Evolutionary conservation across 2,329 filamentous ascomycete species (phyloP).

Genomic region (Ustulina deusta): DNA sequence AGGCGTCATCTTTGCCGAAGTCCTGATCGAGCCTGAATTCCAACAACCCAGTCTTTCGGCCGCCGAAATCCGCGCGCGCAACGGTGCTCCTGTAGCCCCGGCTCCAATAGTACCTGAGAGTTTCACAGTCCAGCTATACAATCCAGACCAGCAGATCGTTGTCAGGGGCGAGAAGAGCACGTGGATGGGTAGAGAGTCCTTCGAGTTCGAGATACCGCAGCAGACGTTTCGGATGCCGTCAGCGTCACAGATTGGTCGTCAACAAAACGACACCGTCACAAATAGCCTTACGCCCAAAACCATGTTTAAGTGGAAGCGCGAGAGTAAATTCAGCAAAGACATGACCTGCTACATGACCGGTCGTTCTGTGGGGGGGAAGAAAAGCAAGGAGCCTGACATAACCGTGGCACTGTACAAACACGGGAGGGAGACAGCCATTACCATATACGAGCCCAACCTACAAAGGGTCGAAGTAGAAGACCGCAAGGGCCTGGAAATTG

Average conservation of each 20-base stretch:
- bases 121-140: slow-evolving; percentile 91
- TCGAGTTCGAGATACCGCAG: slow-evolving; percentile 94
- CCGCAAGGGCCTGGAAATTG: slow-evolving; percentile 89
- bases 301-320: slow-evolving; percentile 89
- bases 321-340: slow-evolving; percentile 86
- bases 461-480: slow-evolving; percentile 93
- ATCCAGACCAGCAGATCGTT: slow-evolving; percentile 85
- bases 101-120: slow-evolving; percentile 80
- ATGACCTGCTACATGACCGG: slow-evolving; percentile 90
- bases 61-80: slow-evolving; percentile 81
- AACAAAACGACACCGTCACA: slow-evolving; percentile 68
- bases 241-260: slow-evolving; percentile 80
- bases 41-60: slow-evolving; percentile 83
- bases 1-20: slow-evolving; percentile 87
- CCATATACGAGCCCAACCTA: slow-evolving; percentile 93
- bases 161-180: slow-evolving; percentile 78
- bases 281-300: slow-evolving; percentile 75
- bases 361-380: slow-evolving; percentile 77
- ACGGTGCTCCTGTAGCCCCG: slow-evolving; percentile 72
- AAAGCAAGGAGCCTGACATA: slow-evolving; percentile 93
- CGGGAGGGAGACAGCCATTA: slow-evolving; percentile 73
- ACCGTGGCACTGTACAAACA: slow-evolving; percentile 88
- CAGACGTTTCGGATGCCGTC: slow-evolving; percentile 86
- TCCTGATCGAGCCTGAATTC: slow-evolving; percentile 87
- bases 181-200: slow-evolving; percentile 83